Base-by-base conservation (phyloP, 2,329 filamentous ascomycete genomes). In the Ophiostoma novo-ulmi region DNA sequence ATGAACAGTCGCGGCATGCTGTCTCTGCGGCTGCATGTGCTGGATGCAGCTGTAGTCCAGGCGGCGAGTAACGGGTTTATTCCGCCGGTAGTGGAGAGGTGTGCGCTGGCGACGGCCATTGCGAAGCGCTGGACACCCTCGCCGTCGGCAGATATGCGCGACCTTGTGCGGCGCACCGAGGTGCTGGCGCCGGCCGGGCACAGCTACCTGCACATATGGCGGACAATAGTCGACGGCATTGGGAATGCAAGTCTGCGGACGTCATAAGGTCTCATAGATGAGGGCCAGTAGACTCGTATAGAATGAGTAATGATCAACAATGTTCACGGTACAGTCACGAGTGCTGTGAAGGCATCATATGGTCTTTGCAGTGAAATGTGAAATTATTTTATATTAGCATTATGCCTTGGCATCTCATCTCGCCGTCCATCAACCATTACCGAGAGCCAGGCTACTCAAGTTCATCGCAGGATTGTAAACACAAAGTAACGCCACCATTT, bases 161-260 rank as follows among this genome's bases (percentile, higher is more conserved):
- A 39, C 20, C 4, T 66, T n/a, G 31, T 66, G 5, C 35, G 35
- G 31, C 41, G 63, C 11, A 31, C 52, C 10, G 52, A 58, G 52
- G 22, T 58, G 52, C 52, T 58, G 52, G 52, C 52, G n/a, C 52
- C 52, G 52, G 52, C 22, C 4, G 52, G 52, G 52, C 52, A 58
- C 52, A 58, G 22, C 52, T 58, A 58, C 22, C 52, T 58, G 11
- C 52, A 58, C 52, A 17, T 31, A 10, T 58, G 22, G 52, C 22
- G 52, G 20, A 31, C n/a, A 5, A 58, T 58, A 13, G 65, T 41
- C 6, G 13, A 31, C 22, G 65, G n/a, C 22, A 26, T 58, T 26
- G 52, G 52, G n/a, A 22, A 58, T 26, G n/a, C 52, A 11, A 58
- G 31, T n/a, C 52, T 26, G 11, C 31, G n/a, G 52, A 14, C n/a